These are phyloP conservation scores for Colletotrichum godetiae DNA, from an alignment of 2,329 filamentous ascomycete genomes.

Conservation along the genomic window DNA sequence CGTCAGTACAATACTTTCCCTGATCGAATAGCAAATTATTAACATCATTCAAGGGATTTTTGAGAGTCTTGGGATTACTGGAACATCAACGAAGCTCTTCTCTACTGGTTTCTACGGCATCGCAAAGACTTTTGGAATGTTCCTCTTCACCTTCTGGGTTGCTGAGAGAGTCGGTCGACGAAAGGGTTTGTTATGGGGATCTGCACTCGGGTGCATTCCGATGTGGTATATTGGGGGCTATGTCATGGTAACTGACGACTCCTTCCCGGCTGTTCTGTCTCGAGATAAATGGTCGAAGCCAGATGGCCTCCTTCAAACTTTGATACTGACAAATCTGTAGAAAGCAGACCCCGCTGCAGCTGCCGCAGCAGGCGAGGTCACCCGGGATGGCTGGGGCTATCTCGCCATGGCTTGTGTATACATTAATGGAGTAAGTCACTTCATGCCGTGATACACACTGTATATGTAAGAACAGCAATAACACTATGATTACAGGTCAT, in stretches of 20 bases:
- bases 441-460: accelerated
- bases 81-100: conserved; percentile 48
- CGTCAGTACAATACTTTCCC: too few species aligned
- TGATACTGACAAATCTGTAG: not conserved
- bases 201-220: conserved; percentile 50
- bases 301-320: not conserved
- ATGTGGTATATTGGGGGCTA: conserved; percentile 55
- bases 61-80: conserved; percentile 48
- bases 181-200: conserved; percentile 58
- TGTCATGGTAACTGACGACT: conserved; percentile 38
- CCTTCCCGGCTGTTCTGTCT: not conserved
- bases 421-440: conserved; percentile 47
- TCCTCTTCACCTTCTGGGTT: conserved; percentile 55
- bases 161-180: conserved; percentile 61
- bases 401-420: conserved; percentile 60
- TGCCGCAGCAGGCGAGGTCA: conserved; percentile 57
- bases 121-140: conserved; percentile 49
- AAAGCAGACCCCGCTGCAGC: conserved; percentile 47
- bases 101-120: conserved; percentile 55
- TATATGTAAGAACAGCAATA: accelerated
- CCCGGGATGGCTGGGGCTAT: conserved; percentile 53
- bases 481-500: conserved; percentile 35
- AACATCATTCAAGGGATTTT: conserved; percentile 42
- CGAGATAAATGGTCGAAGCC: not conserved
- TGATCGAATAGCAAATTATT: too few species aligned